These are phyloP conservation scores for Scheffersomyces illinoinensis DNA, from an alignment of 1,139 yeast species.

Conservation along the genomic window DNA sequence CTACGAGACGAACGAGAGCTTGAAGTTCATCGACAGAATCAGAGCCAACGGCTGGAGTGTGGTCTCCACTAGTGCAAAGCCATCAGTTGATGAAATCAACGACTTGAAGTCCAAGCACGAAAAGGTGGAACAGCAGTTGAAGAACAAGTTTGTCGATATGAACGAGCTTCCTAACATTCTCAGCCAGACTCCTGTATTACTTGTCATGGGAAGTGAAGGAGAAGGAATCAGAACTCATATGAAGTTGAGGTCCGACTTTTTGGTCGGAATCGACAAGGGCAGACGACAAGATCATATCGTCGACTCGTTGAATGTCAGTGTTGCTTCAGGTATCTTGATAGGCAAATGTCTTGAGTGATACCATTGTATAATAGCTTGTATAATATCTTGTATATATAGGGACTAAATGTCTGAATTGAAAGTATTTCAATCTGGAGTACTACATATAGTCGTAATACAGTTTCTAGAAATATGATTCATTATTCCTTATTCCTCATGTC, in stretches of 20 bases:
- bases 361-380: neutral
- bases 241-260: conserved; percentile 61
- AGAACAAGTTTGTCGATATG: conserved; percentile 37
- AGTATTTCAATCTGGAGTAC: neutral
- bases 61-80: conserved; percentile 58
- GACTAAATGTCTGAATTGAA: neutral
- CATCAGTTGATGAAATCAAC: conserved; percentile 18
- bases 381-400: neutral
- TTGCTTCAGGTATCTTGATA: conserved; percentile 74
- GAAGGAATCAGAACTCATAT: conserved; percentile 73
- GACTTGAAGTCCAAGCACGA: conserved; percentile 22
- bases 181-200: conserved; percentile 56
- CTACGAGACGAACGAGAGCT: conserved; percentile 56
- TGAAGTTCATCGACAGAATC: conserved; percentile 60
- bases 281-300: conserved; percentile 46
- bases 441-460: too few species aligned
- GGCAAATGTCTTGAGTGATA: conserved; percentile 34
- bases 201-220: conserved; percentile 87
- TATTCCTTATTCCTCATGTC: too few species aligned
- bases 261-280: conserved; percentile 51
- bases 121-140: conserved; percentile 17
- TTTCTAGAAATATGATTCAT: too few species aligned
- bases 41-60: conserved; percentile 69
- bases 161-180: conserved; percentile 46
- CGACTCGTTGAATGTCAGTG: conserved; percentile 87